These are phyloP conservation scores for Fraxinus quadrangulata DNA, from an alignment of 257 asterid genomes.

Conservation along the genomic window DNA sequence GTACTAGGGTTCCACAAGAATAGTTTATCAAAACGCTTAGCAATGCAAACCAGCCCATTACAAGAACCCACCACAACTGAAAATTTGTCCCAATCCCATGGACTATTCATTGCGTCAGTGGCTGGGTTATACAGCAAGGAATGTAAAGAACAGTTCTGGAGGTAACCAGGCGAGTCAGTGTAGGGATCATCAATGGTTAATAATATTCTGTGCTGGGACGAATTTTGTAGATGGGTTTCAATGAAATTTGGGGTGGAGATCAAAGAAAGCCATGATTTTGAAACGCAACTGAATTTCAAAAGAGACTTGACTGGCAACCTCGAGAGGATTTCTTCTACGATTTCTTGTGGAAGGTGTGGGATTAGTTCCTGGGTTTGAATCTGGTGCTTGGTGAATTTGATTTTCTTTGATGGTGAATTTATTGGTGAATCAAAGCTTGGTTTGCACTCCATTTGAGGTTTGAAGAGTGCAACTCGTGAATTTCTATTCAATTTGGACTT, in stretches of 20 bases:
- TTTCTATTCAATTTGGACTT: no score
- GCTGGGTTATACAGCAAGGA: slow-evolving; percentile 6
- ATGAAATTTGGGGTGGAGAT: slow-evolving; percentile 21
- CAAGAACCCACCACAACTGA: slow-evolving; percentile 25
- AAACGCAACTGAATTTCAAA: slow-evolving; percentile 29
- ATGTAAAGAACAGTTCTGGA: slow-evolving; percentile 22
- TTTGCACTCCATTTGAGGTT: no score
- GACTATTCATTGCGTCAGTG: background rate
- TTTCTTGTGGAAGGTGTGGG: slow-evolving; percentile 23
- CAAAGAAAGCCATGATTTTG: slow-evolving; percentile 27
- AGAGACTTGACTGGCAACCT: slow-evolving; percentile 31
- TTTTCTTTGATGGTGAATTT: no score
- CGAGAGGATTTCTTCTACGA: slow-evolving; percentile 26
- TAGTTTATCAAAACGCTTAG: background rate
- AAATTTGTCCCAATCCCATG: background rate
- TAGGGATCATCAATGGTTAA: no score
- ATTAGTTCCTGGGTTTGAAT: no score
- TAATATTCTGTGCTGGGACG: background rate
- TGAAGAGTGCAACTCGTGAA: no score
- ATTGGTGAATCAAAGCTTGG: no score
- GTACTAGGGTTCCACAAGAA: slow-evolving; percentile 18
- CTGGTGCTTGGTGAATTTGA: no score
- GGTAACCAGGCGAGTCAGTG: background rate
- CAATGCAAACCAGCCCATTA: slow-evolving; percentile 33
- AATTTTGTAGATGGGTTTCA: slow-evolving; percentile 12